Percentiles rank a stretch among this genome's conserved stretches.
These are phyloP conservation scores for Collariella sp. DNA, from an alignment of 495 filamentous ascomycete genomes.

Conservation along the genomic window DNA sequence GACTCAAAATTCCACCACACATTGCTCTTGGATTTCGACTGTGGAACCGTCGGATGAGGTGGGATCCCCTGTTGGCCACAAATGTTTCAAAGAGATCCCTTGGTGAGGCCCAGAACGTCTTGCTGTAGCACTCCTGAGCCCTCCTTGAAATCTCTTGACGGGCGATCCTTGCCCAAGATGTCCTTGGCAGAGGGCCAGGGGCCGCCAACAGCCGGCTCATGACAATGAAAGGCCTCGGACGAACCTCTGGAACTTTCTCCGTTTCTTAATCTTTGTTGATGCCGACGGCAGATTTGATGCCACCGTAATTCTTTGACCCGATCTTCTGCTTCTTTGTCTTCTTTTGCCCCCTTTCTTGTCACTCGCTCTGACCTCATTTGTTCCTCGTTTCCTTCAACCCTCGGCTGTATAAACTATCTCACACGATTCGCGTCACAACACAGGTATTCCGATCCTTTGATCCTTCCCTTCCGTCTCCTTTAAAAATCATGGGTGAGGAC, in stretches of 20 bases:
- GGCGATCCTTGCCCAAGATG: too few relatives aligned
- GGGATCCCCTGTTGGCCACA: background rate
- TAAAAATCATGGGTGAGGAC: conserved; percentile 9
- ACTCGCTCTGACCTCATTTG: background rate
- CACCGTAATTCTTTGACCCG: background rate
- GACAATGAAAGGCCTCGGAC: background rate
- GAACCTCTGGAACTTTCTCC: background rate
- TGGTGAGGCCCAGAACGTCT: background rate
- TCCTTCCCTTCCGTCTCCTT: background rate
- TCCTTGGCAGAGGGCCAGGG: background rate
- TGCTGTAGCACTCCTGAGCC: conserved; percentile 1
- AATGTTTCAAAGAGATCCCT: conserved; percentile 1
- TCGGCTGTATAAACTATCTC: background rate
- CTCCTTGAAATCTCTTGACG: background rate
- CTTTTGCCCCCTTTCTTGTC: background rate
- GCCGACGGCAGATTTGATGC: background rate
- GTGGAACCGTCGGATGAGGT: too few relatives aligned
- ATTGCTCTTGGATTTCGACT: background rate
- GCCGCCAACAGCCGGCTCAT: background rate
- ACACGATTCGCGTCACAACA: background rate
- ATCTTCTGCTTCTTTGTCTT: background rate
- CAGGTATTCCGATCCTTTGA: background rate
- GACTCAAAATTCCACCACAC: background rate
- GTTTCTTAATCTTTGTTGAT: too few relatives aligned
- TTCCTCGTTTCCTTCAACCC: background rate